A percentile compares a stretch with the other conserved stretches of the same genome.
phyloP scores from a whole-genome alignment of 768 basidiomycete species.

The Astraeus odoratus region DNA sequence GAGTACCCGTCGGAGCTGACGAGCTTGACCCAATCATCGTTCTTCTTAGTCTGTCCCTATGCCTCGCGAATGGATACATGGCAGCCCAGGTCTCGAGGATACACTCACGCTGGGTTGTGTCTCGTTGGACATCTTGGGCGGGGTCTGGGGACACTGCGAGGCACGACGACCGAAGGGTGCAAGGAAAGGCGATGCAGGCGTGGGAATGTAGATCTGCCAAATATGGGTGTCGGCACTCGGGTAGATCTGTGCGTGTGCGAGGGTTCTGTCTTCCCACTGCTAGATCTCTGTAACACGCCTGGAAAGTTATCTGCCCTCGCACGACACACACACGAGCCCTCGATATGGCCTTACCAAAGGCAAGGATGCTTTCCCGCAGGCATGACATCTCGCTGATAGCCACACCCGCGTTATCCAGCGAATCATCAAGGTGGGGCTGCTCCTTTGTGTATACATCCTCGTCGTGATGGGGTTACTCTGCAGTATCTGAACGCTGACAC shows the following conservation, averaged over 20 bases:
- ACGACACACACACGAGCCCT: slow-evolving; percentile 6
- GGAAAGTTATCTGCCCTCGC: too few species aligned
- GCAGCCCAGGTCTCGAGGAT: background rate
- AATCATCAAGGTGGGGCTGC: slow-evolving; percentile 43
- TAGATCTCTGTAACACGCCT: too few species aligned
- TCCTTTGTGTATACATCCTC: slow-evolving; percentile 3
- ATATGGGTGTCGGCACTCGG: too few species aligned
- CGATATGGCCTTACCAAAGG: slow-evolving; percentile 33
- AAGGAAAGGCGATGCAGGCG: too few species aligned
- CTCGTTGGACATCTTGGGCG: slow-evolving; percentile 15
- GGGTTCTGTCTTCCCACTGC: too few species aligned
- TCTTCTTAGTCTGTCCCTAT: slow-evolving; percentile 8
- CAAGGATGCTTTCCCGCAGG: slow-evolving; percentile 5
- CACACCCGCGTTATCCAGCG: slow-evolving; percentile 28
- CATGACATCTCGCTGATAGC: background rate
- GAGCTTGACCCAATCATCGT: slow-evolving; percentile 66
- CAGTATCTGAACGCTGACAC: slow-evolving; percentile 3
- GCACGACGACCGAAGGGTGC: too few species aligned
- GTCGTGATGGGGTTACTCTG: slow-evolving; percentile 12
- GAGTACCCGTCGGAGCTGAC: slow-evolving; percentile 75
- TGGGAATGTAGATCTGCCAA: background rate
- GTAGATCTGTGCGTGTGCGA: too few species aligned
- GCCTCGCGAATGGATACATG: background rate
- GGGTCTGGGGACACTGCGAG: background rate
- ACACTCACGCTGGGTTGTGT: slow-evolving; percentile 12